Evolutionary conservation across 768 basidiomycete species (phyloP), one percentile per base, ranked within the genome.

Genomic region (Lactarius hatsudake): DNA sequence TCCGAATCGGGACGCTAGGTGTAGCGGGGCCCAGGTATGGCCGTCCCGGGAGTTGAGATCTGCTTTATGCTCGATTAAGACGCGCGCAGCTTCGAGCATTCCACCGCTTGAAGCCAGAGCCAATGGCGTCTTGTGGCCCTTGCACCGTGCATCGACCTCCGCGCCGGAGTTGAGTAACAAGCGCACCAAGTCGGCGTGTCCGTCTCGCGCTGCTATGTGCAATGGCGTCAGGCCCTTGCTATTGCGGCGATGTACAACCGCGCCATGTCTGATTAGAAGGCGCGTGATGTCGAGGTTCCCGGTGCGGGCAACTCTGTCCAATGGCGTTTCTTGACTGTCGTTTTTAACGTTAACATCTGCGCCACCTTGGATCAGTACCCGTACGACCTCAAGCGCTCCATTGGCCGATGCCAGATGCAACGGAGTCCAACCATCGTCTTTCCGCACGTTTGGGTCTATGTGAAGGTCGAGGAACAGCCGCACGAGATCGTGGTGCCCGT

Each of bases 321-420:
- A 34, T n/a, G 62, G 61, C 2, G 62, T 67, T 28, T 59, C 53
- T 5, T 57, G 30, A 13, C 26, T 38, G 20, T 55, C 32, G 18
- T 30, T 57, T 3, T 23, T 45, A 2, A 15, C 2, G 28, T 59
- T 45, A 30, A 67, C 20, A 6, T 5, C 36, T 1, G 61, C 66
- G 10, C 55, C 32, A 5, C 26, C 43, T 32, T 67, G 6, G 13
- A 67, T 10, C 23, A 67, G 61, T 7, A 51, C 13, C 2, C 40
- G 43, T 3, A 5, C 55, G 18, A 54, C 36, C 26, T 63, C 26
- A 13, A 23, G 20, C n/a, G 48, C 34, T 28, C 36, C 61, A 32
- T 62, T 67, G 9, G 36, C 42, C 3, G 57, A 17, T 38, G 62
- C 66, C 9, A 63, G 34, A 48, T 67, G 66, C 8, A 67, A 28